Percentiles rank a stretch among this genome's conserved stretches.
Conservation (phyloP, 345 rosid species). For the Mangifera indica region DNA sequence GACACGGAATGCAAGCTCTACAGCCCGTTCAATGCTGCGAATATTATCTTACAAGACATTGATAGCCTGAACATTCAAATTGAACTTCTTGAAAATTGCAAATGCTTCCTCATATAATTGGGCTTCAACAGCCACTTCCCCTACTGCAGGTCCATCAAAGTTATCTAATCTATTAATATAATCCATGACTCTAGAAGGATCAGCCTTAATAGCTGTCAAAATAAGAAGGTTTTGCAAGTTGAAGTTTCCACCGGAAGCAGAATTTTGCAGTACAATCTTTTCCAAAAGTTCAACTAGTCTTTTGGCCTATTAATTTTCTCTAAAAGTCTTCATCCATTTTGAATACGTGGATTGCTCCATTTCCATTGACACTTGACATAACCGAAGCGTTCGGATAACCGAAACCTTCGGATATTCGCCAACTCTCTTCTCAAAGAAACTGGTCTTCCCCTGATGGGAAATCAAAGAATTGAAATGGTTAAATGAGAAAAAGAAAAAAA, state of each 20-base stretch:
- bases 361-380: conserved; percentile 62
- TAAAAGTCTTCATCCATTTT: conserved; percentile 78
- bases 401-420: conserved; percentile 87
- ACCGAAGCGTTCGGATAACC: no score
- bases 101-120: conserved; percentile 55
- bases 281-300: conserved; percentile 72
- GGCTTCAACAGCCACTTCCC: conserved; percentile 39
- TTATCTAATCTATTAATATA: conserved; percentile 37
- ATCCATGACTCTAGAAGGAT: conserved; percentile 40
- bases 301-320: no score
- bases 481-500: no score
- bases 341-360: conserved; percentile 61
- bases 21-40: conserved; percentile 77
- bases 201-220: conserved; percentile 33
- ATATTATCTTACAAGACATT: conserved; percentile 66
- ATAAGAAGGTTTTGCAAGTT: conserved; percentile 39
- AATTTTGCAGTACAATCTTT: conserved; percentile 38
- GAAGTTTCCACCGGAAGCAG: conserved; percentile 39
- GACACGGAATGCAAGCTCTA: conserved; percentile 93
- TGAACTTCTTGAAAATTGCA: conserved; percentile 82
- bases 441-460: conserved; percentile 80
- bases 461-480: no score
- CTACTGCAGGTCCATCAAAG: conserved; percentile 42
- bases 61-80: conserved; percentile 73
- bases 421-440: conserved; percentile 81